Evolutionary conservation across 495 filamentous ascomycete species (phyloP), one percentile per base, ranked within the genome.

Genomic region (Daldinia concentrica): DNA sequence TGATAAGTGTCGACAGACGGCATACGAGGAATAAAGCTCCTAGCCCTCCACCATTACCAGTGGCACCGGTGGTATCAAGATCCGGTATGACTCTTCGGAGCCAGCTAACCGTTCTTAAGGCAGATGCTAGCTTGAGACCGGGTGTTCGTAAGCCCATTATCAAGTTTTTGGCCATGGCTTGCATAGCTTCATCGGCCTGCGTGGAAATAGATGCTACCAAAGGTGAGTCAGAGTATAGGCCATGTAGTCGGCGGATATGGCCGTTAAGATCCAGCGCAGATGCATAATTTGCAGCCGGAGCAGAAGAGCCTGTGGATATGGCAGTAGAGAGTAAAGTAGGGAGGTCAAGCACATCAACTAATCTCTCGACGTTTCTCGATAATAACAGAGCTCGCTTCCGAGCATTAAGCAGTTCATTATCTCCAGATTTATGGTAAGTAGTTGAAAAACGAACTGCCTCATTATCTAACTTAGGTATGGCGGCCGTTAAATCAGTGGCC

Each of bases 101-200:
- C 91, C 93, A 98, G 66, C 94, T 92, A 37, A 98, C 90, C 8
- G 93, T 97, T 54, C 97, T 89, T 82, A 99, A 92, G 1, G 92
- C 94, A 57, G 91, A 91, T 55, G 96, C 93, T 19, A 99, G 85
- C 77, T 98, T 97, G 55, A 98, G 85, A 48, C 89, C 87, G 30
- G 92, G 92, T 0, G 86, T 80, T 57, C 93, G 90, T 37, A 99
- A 86, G 14, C 88, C 88, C 26, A 87, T 76, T 69, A 99, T 92
- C 7, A 99, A 87, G 74, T 93, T 92, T 26, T 90, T 87, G 4
- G 92, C 92, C 90, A 99, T 94, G 66, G 90, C 87, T 71, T 91
- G 91, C 89, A 98, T 97, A 17, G 92, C 93, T 41, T 89, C 89
- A 68, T 97, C 94, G 19, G 95, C 93, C 75, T 97, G 92, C 9